Conservation (phyloP, 495 filamentous ascomycete species). For the Rostrohypoxylon terebratum region DNA sequence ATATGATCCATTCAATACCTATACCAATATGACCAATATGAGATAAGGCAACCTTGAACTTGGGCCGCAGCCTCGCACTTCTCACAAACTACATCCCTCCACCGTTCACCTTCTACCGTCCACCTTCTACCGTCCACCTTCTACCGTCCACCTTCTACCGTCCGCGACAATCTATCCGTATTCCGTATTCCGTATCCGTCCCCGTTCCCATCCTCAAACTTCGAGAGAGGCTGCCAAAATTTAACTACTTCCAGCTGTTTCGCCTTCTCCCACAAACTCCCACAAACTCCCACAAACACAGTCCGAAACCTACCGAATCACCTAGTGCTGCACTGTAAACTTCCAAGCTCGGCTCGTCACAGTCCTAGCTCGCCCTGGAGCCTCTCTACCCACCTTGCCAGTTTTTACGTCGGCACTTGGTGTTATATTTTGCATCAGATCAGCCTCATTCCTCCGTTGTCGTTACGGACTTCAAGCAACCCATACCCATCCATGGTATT, state of each 20-base stretch:
- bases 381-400: not conserved
- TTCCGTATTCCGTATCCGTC: too few relatives aligned
- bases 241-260: constrained; percentile 12
- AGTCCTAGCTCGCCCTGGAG: not conserved
- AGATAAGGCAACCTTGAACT: constrained; percentile 2
- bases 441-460: not conserved
- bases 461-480: not conserved
- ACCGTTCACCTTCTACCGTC: too few relatives aligned
- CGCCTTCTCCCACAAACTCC: constrained; percentile 6
- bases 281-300: constrained; percentile 3
- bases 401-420: not conserved
- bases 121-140: not conserved
- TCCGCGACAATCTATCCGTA: too few relatives aligned
- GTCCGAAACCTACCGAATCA: constrained; percentile 3
- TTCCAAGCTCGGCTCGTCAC: not conserved
- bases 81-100: not conserved
- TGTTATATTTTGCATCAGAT: not conserved
- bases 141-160: too few relatives aligned
- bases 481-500: too few relatives aligned
- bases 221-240: not conserved
- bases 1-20: too few relatives aligned
- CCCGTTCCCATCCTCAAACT: not conserved
- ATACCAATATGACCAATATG: not conserved
- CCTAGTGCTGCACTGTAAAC: not conserved
- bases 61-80: constrained; percentile 8